Evolutionary conservation across 2,329 filamentous ascomycete genomes (phyloP).

Genomic region (Talaromyces islandicus): DNA sequence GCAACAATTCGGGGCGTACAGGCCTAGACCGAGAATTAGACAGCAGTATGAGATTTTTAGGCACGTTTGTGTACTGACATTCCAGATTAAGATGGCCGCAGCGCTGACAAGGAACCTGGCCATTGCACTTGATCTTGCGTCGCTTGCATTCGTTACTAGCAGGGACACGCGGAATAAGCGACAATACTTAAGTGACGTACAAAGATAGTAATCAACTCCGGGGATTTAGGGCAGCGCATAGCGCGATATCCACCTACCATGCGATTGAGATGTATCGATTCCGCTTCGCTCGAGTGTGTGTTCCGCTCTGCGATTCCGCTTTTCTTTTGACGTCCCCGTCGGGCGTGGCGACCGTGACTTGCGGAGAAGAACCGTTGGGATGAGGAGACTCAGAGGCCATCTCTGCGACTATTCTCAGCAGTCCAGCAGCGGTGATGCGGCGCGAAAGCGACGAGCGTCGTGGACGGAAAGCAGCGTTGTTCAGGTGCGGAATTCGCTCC

Average conservation of each 20-base stretch:
- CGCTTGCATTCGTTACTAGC: conserved; percentile 59
- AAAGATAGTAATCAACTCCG: neutral
- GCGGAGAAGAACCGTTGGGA: conserved; percentile 20
- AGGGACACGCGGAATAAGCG: neutral
- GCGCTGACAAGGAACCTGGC: conserved; percentile 58
- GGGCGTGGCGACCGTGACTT: conserved; percentile 16
- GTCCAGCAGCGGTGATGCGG: neutral
- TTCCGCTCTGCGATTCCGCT: conserved; percentile 38
- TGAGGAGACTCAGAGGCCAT: conserved; percentile 33
- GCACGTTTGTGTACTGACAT: conserved; percentile 33
- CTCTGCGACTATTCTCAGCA: neutral
- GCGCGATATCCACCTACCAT: conserved; percentile 42
- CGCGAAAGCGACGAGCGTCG: neutral
- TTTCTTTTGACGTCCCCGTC: conserved; percentile 34
- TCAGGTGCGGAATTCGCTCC: conserved; percentile 1
- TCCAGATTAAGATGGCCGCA: conserved; percentile 60
- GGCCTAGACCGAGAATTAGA: conserved; percentile 27
- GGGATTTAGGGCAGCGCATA: neutral
- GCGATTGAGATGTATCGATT: conserved; percentile 64
- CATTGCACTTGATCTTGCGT: conserved; percentile 64
- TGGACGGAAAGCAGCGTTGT: neutral
- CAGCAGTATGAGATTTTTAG: neutral
- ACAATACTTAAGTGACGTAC: conserved; percentile 1
- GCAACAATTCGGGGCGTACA: conserved; percentile 63
- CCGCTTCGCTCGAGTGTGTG: conserved; percentile 54